phyloP scores from a whole-genome alignment of 306 rosid genomes.

The Arachis stenosperma region DNA sequence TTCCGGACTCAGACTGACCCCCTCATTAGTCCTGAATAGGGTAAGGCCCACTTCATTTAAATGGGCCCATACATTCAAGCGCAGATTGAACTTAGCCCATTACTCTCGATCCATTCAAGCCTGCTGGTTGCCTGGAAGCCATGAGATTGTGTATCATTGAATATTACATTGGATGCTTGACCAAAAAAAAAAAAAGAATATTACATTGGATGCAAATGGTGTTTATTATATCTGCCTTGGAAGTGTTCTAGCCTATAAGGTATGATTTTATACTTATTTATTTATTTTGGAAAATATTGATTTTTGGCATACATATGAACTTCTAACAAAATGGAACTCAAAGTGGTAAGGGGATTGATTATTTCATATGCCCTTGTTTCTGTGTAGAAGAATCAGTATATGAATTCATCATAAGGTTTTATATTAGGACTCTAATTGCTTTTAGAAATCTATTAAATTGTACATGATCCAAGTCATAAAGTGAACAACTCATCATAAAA shows the following conservation, averaged over 20 bases:
- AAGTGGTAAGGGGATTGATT: no score
- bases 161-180: neutral
- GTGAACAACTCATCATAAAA: neutral
- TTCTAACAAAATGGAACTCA: no score
- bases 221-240: neutral
- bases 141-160: neutral
- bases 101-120: neutral
- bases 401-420: neutral
- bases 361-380: neutral
- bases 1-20: no score
- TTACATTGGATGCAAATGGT: neutral
- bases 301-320: no score
- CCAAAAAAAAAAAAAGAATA: no score
- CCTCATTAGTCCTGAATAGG: no score
- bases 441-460: neutral
- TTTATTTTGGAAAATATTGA: neutral
- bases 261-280: neutral
- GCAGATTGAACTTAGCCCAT: neutral
- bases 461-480: constrained; percentile 5
- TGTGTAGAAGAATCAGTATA: neutral
- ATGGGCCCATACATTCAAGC: neutral
- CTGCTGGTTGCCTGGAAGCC: neutral
- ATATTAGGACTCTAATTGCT: neutral
- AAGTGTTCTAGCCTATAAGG: neutral
- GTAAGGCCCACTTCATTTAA: no score